Percentiles rank a stretch among this genome's conserved stretches.
Conservation (phyloP, 768 basidiomycete species). For the Mycena galopus region DNA sequence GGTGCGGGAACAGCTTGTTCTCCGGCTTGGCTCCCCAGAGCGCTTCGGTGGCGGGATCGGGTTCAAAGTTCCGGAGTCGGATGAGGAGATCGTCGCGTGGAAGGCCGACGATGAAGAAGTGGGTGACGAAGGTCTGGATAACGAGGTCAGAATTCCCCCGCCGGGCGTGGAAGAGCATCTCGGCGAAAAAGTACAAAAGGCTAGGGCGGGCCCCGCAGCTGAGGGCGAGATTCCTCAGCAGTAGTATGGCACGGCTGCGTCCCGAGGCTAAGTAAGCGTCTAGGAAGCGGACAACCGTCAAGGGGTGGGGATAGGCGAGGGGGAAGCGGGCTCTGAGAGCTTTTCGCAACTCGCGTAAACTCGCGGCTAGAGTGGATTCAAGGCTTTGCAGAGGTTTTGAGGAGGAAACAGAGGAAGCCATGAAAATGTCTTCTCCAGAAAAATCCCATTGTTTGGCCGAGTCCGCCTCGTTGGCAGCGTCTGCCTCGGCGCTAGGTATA, state of each 20-base stretch:
- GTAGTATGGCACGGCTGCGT: slow-evolving; percentile 47
- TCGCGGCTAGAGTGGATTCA: slow-evolving; percentile 33
- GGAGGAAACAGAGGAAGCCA: slow-evolving; percentile 19
- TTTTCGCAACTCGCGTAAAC: slow-evolving; percentile 42
- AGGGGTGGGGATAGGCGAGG: slow-evolving; percentile 40
- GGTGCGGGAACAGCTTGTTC: slow-evolving; percentile 52
- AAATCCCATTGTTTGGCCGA: too few species aligned
- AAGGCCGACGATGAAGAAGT: slow-evolving; percentile 68
- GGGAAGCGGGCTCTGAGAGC: slow-evolving; percentile 26
- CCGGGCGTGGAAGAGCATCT: slow-evolving; percentile 58
- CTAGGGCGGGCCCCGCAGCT: slow-evolving; percentile 36
- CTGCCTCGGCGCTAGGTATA: too few species aligned
- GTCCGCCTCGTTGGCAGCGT: too few species aligned
- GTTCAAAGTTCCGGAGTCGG: slow-evolving; percentile 17
- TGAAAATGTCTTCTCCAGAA: slow-evolving; percentile 27
- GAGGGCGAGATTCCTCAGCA: slow-evolving; percentile 50
- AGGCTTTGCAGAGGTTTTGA: slow-evolving; percentile 25
- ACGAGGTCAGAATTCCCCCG: slow-evolving; percentile 45
- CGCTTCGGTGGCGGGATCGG: slow-evolving; percentile 11
- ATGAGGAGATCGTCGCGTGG: slow-evolving; percentile 54
- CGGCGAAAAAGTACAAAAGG: slow-evolving; percentile 52
- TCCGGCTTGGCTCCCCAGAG: slow-evolving; percentile 24
- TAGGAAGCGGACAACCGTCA: slow-evolving; percentile 51
- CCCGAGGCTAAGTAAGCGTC: slow-evolving; percentile 50
- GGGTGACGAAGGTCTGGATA: slow-evolving; percentile 60